Base-by-base conservation (phyloP, 2,329 filamentous ascomycete genomes). In the Fusarium redolens region DNA sequence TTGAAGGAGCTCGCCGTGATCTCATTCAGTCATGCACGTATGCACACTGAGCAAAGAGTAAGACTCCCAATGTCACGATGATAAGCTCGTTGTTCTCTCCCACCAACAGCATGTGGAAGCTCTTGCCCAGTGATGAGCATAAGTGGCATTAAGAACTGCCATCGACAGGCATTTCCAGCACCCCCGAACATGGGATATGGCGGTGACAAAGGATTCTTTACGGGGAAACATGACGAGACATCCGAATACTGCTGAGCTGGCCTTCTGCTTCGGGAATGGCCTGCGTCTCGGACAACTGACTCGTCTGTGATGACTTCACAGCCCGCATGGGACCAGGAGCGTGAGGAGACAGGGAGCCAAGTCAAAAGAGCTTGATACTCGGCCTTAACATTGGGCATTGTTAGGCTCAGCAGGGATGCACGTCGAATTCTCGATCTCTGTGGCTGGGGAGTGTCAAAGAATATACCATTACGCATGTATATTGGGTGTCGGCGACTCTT, bases 201-300 rank as follows among this genome's bases (percentile, higher is more conserved):
- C 62, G 70, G 61, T 60, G 61, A 72, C 65, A 71, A 69, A 73
- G 68, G 62, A 64, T 65, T 68, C 55, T 62, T 68, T 63, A 68
- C 70, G 71, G 65, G 75, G 72, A 68, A 70, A 72, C 70, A 66
- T 62, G 62, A 45, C 68, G 52, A 69, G 56, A 65, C 61, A 73
- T 67, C 75, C 74, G 72, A 59, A 58, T 58, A 65, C 58, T 67
- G 74, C 61, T 80, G 79, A 80, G 78, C 59, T 80, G 78, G 75
- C 79, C 74, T 78, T 74, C 77, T 79, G 73, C 68, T 78, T 81
- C 69, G 68, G 79, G 79, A 78, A 78, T 75, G 69, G 74, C 71
- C 64, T 77, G 78, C 79, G 72, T 78, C 73, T 70, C 66, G 61
- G 68, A 54, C 66, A 60, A 69, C 69, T 74, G 65, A 76, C 74